Base-by-base conservation (phyloP, 1,139 yeast genomes). In the Taphrina deformans region DNA sequence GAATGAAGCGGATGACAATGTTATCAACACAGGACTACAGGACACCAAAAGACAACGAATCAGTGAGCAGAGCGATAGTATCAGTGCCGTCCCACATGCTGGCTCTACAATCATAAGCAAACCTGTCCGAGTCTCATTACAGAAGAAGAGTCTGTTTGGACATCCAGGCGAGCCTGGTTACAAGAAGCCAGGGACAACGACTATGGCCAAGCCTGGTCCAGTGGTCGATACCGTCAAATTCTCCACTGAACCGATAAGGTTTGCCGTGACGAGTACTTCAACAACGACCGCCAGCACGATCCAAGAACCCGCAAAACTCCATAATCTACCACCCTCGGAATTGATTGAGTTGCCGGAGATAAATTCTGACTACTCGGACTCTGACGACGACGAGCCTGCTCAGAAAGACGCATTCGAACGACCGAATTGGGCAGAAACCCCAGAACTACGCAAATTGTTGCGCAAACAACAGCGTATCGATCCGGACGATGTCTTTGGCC, bases 401-500 rank as follows among this genome's bases (percentile, higher is more conserved):
- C 83, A 82, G 66, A 82, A 80, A 18, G 80, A 79, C 10, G 80
- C 81, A 12, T 78, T 78, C 56, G 81, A 85, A 6, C 73, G 88
- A 44, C 82, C 84, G 67, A 82, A 82, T 45, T 89, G 96, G 96
- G 96, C 93, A 0, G 80, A 82, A 66, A 81, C 89, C 0, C 88
- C 89, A 1, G 85, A 82, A 67, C 77, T 87, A 55, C 80, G 82
- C 48, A 77, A 77, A 63, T 77, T 82, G 45, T 78, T 89, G 51
- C 74, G 80, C 52, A 76, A 79, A 56, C 96, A 89, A 73, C 84
- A 82, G 68, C 75, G 76, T 21, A 77, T 87, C 66, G 87, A 91
- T 73, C 96, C 97, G 0, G 84, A 81, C 65, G 73, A 80, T 2
- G 83, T 91, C 0, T 91, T 92, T 78, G 97, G 97, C 0, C 88